Evolutionary conservation across 2,329 filamentous ascomycete species (phyloP), one percentile per base, ranked within the genome.

Genomic region (Zasmidium cellare): DNA sequence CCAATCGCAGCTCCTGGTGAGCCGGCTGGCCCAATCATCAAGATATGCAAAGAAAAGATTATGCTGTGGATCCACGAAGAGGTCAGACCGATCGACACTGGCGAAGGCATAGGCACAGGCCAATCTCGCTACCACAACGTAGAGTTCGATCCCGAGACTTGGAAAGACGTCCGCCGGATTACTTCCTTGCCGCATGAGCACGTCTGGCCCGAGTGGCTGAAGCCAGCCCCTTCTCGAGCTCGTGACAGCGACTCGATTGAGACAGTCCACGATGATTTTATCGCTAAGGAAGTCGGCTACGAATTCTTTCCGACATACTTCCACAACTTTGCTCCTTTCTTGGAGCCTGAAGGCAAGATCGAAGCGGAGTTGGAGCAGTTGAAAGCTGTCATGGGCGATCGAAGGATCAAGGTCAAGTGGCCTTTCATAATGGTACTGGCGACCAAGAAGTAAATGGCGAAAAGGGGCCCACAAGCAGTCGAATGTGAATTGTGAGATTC

Each of bases 351-450:
- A 19, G 24, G 45, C n/a, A 35, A 50, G 19, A 28, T n/a, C 9
- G 46, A n/a, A 12, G 41, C 25, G 46, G 56, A 58, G 22, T 41
- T 58, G 22, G 46, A 45, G n/a, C 14, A 41, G 11, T 48, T 58
- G 31, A 25, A 51, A 19, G 46, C 28, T 24, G 56, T 51, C 2
- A 46, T 58, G 51, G 51, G 38, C 14, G 51, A 46, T 9, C 18
- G 25, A 46, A 51, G 24, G 28, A 48, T 58, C 41, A 16, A 22
- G 9, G 19, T 58, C 9, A 53, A n/a, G 38, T 58, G 46, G 50
- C 51, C 56, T 5, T 51, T 58, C 22, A 51, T 54, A 45, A 16
- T 58, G 35, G 46, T 58, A 20, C 46, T 58, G 18, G 56, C 51
- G 20, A 58, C 51, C 6, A 58, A 45, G 51, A 31, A 19, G 7